Evolutionary conservation across 495 filamentous ascomycete genomes (phyloP).

Genomic region (Neurospora sp.): DNA sequence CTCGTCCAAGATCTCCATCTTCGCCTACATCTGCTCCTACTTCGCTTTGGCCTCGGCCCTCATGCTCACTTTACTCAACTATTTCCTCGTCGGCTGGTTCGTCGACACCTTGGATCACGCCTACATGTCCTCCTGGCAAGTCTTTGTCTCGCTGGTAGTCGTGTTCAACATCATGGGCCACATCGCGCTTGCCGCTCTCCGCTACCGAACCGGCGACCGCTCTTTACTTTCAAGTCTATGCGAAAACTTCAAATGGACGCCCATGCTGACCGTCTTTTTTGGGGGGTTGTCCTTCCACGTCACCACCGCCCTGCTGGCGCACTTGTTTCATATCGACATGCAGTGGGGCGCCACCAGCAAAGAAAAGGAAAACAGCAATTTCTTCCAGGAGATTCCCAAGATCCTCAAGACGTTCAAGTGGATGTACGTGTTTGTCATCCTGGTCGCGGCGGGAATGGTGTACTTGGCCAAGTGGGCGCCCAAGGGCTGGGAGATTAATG

Average conservation of each 20-base stretch:
- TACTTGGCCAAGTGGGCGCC: conserved; percentile 53
- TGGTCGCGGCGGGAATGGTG: conserved; percentile 51
- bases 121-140: conserved; percentile 59
- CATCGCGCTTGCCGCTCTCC: conserved; percentile 47
- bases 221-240: conserved; percentile 39
- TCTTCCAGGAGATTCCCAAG: conserved; percentile 65
- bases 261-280: conserved; percentile 53
- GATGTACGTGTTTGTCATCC: conserved; percentile 50
- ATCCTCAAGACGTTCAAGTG: conserved; percentile 62
- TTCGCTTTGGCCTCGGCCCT: conserved; percentile 65
- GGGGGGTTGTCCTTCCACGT: conserved; percentile 56
- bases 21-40: conserved; percentile 72
- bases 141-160: conserved; percentile 55
- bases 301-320: conserved; percentile 48
- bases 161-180: conserved; percentile 56
- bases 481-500: conserved; percentile 50
- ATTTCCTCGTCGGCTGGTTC: conserved; percentile 62
- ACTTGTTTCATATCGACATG: conserved; percentile 58
- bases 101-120: conserved; percentile 54
- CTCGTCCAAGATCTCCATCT: conserved; percentile 62
- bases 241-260: conserved; percentile 59
- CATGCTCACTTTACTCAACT: conserved; percentile 61
- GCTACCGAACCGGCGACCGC: conserved; percentile 48
- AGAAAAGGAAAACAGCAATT: conserved; percentile 57
- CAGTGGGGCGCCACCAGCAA: conserved; percentile 56